phyloP scores from a whole-genome alignment of 305 asterid genomes.

The Coffea humblotiana region DNA sequence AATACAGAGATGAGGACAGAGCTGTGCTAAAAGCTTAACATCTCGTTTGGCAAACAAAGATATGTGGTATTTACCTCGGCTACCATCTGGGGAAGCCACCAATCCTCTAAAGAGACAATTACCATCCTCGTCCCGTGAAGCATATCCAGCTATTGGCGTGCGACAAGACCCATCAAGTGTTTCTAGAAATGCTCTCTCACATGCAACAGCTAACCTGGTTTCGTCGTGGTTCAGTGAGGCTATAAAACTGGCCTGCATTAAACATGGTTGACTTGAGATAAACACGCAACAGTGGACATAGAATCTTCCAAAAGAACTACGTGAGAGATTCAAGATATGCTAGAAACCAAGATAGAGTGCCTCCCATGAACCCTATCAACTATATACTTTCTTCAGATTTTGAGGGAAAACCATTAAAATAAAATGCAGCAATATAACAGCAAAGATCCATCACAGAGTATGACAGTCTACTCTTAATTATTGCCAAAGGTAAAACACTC shows the following conservation, averaged over 20 bases:
- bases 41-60: background rate
- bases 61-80: constrained; percentile 29
- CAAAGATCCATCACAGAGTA: background rate
- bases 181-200: constrained; percentile 87
- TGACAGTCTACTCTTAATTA: background rate
- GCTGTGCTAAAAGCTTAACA: background rate
- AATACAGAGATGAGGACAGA: background rate
- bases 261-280: constrained; percentile 21
- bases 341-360: background rate
- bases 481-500: background rate
- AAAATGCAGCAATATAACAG: background rate
- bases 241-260: constrained; percentile 58
- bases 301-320: background rate
- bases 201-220: constrained; percentile 77
- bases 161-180: constrained; percentile 90
- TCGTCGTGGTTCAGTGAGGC: constrained; percentile 82
- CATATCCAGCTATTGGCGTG: constrained; percentile 93
- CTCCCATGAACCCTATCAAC: background rate
- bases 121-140: constrained; percentile 68
- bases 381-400: background rate
- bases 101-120: constrained; percentile 73
- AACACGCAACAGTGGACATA: background rate
- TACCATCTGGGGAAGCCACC: constrained; percentile 93
- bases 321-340: background rate
- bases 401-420: background rate